Conservation (phyloP, 805 yeast genomes). For the Metschnikowia kofuensis region DNA sequence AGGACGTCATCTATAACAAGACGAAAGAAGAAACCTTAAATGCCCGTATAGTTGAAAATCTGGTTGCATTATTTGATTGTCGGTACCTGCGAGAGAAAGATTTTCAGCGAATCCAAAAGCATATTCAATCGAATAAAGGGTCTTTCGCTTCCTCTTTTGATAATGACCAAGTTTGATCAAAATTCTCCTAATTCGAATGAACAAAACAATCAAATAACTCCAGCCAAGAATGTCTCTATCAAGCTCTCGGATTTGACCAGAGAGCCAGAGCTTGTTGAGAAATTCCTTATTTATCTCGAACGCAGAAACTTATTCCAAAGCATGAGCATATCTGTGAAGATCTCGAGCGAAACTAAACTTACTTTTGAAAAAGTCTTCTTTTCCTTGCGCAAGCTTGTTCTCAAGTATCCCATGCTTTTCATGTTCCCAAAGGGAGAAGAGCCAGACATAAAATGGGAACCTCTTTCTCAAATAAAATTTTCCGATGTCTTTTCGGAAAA, state of each 20-base stretch:
- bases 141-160: neutral
- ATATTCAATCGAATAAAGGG: too few relatives aligned
- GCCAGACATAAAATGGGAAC: conserved; percentile 7
- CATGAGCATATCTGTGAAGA: conserved; percentile 7
- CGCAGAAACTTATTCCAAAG: conserved; percentile 5
- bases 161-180: neutral
- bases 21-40: too few relatives aligned
- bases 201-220: neutral
- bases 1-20: too few relatives aligned
- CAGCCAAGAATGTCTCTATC: neutral
- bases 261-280: conserved; percentile 7
- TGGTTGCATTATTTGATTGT: neutral
- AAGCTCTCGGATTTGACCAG: conserved; percentile 7
- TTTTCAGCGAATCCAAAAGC: neutral
- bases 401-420: conserved; percentile 10
- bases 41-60: neutral
- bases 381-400: conserved; percentile 9
- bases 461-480: conserved; percentile 4
- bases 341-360: neutral
- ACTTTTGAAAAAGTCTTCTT: conserved; percentile 1
- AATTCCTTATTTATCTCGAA: conserved; percentile 8
- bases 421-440: conserved; percentile 7
- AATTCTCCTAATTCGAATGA: neutral
- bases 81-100: too few relatives aligned
- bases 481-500: conserved; percentile 5